Conservation (phyloP, 306 rosid genomes). For the Castanea mollissima region DNA sequence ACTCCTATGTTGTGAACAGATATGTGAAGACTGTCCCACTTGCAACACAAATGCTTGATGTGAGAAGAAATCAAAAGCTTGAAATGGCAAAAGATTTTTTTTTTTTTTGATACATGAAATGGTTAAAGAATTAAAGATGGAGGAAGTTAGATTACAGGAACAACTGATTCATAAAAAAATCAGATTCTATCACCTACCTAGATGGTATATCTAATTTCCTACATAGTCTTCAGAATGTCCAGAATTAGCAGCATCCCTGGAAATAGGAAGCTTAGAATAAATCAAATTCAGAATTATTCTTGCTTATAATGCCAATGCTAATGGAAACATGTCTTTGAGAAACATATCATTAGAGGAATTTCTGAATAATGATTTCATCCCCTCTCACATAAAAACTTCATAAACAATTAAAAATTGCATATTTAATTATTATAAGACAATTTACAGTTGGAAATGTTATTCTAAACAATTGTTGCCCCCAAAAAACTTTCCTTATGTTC, state of each 20-base stretch:
- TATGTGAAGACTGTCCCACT: slow-evolving; percentile 93
- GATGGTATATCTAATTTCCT: no score
- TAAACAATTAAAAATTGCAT: not conserved
- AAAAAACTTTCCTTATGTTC: not conserved
- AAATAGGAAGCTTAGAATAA: not conserved
- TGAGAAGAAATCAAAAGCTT: slow-evolving; percentile 87
- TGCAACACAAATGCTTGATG: slow-evolving; percentile 88
- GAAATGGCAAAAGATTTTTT: slow-evolving; percentile 50
- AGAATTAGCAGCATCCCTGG: no score
- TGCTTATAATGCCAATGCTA: not conserved
- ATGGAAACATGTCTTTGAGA: not conserved
- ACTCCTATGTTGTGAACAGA: slow-evolving; percentile 40
- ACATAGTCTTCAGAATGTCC: no score
- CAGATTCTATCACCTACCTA: no score
- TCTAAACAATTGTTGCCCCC: not conserved
- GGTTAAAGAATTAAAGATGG: slow-evolving; percentile 31
- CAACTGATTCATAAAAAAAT: no score
- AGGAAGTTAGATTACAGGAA: not conserved
- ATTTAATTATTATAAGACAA: not conserved
- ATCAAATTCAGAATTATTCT: not conserved
- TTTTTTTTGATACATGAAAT: slow-evolving; percentile 31
- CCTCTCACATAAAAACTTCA: not conserved
- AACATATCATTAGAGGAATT: not conserved
- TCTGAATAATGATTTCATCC: not conserved
- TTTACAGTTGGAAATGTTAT: not conserved